phyloP scores from a whole-genome alignment of 441 rosid species.

The Aquilaria agallochum region DNA sequence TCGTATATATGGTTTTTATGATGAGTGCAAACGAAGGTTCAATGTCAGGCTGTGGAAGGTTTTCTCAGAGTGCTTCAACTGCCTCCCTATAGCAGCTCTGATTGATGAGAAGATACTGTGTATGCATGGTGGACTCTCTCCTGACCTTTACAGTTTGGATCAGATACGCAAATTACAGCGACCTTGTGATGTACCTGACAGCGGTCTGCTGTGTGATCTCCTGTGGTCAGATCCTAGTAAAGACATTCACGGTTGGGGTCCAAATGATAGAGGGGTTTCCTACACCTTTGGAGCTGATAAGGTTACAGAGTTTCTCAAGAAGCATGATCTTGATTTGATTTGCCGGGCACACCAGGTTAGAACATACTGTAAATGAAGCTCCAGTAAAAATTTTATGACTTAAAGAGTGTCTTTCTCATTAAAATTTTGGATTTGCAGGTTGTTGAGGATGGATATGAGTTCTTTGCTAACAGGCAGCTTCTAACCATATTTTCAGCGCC shows the following conservation, averaged over 20 bases:
- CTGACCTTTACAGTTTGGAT: conserved; percentile 42
- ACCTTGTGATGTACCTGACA: conserved; percentile 56
- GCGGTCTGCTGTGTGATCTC: conserved; percentile 58
- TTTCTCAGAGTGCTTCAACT: conserved; percentile 60
- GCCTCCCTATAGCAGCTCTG: conserved; percentile 67
- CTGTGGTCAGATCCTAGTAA: conserved; percentile 63
- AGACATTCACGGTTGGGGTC: conserved; percentile 41
- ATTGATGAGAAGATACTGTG: conserved; percentile 55
- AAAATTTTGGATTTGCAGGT: conserved; percentile 29
- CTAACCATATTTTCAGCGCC: conserved; percentile 65
- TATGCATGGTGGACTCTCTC: conserved; percentile 70
- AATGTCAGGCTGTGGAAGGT: conserved; percentile 50
- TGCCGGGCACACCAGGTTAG: conserved; percentile 67
- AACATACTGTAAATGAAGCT: not conserved
- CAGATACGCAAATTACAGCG: conserved; percentile 49
- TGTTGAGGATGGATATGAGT: conserved; percentile 63
- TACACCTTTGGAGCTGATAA: conserved; percentile 48
- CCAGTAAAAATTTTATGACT: not conserved
- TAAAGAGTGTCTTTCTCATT: not conserved
- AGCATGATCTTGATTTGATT: conserved; percentile 47
- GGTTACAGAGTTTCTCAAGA: conserved; percentile 40
- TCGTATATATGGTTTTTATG: conserved; percentile 62
- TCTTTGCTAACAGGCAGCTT: conserved; percentile 48
- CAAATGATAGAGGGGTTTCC: conserved; percentile 58
- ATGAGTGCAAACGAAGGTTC: conserved; percentile 56